phyloP scores from a whole-genome alignment of 2,329 filamentous ascomycete species.

The Boeremia lycopersici region DNA sequence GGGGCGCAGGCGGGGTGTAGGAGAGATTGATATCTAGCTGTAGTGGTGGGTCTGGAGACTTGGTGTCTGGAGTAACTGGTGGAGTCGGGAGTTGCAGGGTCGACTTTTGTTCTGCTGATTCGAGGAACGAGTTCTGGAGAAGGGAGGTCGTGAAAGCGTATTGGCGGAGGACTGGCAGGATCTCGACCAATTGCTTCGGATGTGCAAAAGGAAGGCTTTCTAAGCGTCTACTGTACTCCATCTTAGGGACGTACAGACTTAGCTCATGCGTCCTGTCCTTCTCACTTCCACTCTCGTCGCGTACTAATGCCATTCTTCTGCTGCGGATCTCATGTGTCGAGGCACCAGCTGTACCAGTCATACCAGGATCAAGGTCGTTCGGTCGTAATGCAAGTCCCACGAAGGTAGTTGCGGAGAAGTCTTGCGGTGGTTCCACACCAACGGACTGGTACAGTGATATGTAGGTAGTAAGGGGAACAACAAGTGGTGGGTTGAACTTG shows the following conservation, averaged over 20 bases:
- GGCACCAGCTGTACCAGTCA: conserved; percentile 49
- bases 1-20: conserved; percentile 43
- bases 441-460: conserved; percentile 66
- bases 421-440: conserved; percentile 63
- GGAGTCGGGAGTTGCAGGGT: conserved; percentile 23
- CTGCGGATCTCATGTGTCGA: conserved; percentile 58
- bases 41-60: conserved; percentile 1
- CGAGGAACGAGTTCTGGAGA: conserved; percentile 64
- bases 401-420: conserved; percentile 55
- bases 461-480: conserved; percentile 69
- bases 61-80: conserved; percentile 8
- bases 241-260: conserved; percentile 72
- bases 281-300: conserved; percentile 28
- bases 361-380: conserved; percentile 58
- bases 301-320: conserved; percentile 54
- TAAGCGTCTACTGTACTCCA: conserved; percentile 71
- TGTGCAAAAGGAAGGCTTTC: conserved; percentile 77
- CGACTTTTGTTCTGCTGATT: conserved; percentile 6
- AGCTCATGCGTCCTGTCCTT: conserved; percentile 55
- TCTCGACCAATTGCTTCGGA: conserved; percentile 73
- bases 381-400: conserved; percentile 58
- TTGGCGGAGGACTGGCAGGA: conserved; percentile 74
- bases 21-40: conserved; percentile 42
- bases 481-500: conserved; percentile 74
- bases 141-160: conserved; percentile 73